Evolutionary conservation across 768 basidiomycete species (phyloP), one percentile per base, ranked within the genome.

Genomic region (Hypholoma fasciculare): DNA sequence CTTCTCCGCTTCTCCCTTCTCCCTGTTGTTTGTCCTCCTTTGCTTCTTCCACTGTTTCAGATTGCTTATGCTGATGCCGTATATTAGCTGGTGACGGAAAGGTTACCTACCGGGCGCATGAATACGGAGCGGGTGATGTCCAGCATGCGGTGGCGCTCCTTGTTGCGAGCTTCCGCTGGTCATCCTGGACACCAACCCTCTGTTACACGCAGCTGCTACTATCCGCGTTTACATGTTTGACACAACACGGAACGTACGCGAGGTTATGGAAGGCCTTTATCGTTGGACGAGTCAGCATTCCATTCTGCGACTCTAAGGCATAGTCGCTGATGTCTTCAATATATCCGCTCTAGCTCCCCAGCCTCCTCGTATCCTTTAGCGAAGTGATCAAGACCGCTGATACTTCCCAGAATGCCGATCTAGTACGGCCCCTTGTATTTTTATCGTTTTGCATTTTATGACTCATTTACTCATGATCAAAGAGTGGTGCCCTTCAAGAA

Each of bases 201-300:
- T 90, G 88, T 66, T 88, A 86, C 59, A 86, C 83, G 0, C 90
- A 90, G 63, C 69, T 91, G 46, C 72, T 92, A 27, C 73, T 86
- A 17, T 78, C 88, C 3, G 83, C 87, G 4, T 73, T 89, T 59
- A 80, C 80, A 7, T 88, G 84, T 63, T 73, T 92, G 19, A 77
- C 83, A 1, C 85, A 89, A 67, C 81, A 69, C 54, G 49, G 61
- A 7, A 57, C 63, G 20, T 74, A 62, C 61, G 70, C 65, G 57
- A 72, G 53, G 61, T 65, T 91, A 34, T 93, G 90, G 90, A 83
- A 82, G 61, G 79, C 85, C 17, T 92, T 92, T 65, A 77, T 90
- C 17, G 72, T 89, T 54, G 86, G 89, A 39, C 81, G 90, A 53
- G 90, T 92, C 72, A 64, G 87, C 61, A 52, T 26, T n/a, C 23